Evolutionary conservation across 306 rosid genomes (phyloP), one percentile per base, ranked within the genome.

Genomic region (Cicer judaicum): DNA sequence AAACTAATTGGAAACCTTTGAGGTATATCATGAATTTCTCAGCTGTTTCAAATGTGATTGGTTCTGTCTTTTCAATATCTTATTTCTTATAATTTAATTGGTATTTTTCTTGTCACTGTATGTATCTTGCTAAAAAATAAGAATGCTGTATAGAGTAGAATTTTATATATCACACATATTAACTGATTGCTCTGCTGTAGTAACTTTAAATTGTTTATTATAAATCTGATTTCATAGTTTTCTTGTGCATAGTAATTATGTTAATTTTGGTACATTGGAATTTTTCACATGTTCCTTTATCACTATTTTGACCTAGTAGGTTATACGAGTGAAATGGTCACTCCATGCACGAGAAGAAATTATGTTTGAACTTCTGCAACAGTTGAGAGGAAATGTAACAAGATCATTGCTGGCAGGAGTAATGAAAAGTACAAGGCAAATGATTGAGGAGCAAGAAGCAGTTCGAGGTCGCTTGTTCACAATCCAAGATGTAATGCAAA

Each of bases 371-470:
- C 97, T 94, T 82, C 81, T 86, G 67, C 91, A 85, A 40, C 93
- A 91, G 49, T 64, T 94, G 83, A 88, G 84, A 82, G 98, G 98
- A 79, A 83, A 72, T 68, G 79, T 80, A 12, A 75, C 97, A 59
- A 90, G 84, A 76, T 43, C 40, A 40, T 81, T 91, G 77, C 81
- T 90, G 16, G 88, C 88, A 53, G 80, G 86, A 66, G 69, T 84
- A 80, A 79, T 82, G 84, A 91, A 88, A 78, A 82, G 84, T 78
- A 86, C 90, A 49, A 84, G 98, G 68, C 81, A 88, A 80, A 94
- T 94, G 98, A 87, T 94, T 24, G 97, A 85, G 68, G 98, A 91
- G 88, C 97, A 94, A 85, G 98, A 94, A 87, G 98, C 97, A 59
- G 98, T 87, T 78, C 95, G 97, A 61, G 92, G 77, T 41, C 97